A percentile compares a stretch with the other conserved stretches of the same genome.
Evolutionary conservation across 2,329 filamentous ascomycete genomes (phyloP).

Genomic region (Stemphylium beticola): DNA sequence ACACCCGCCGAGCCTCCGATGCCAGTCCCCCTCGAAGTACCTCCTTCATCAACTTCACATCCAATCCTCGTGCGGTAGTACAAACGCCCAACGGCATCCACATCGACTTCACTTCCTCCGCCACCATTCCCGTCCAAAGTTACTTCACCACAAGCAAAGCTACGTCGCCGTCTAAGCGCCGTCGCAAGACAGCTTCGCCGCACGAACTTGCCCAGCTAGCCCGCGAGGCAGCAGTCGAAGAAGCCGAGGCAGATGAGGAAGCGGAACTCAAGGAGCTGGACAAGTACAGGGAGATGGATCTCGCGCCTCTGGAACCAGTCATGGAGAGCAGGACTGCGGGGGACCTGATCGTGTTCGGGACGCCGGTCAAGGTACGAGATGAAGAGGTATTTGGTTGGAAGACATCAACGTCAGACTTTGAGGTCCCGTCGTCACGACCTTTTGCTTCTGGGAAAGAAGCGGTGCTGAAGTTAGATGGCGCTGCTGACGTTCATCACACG

Average conservation of each 20-base stretch:
- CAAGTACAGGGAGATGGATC: slow-evolving; percentile 26
- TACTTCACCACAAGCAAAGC: too few species aligned
- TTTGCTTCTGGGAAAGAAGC: neutral
- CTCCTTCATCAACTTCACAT: neutral
- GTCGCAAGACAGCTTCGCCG: neutral
- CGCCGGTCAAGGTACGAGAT: slow-evolving; percentile 3
- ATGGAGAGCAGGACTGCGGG: slow-evolving; percentile 19
- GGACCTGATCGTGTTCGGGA: slow-evolving; percentile 22
- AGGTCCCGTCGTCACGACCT: neutral
- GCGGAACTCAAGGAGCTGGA: slow-evolving; percentile 9
- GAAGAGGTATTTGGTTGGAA: neutral
- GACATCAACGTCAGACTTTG: neutral
- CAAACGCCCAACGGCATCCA: slow-evolving; percentile 6
- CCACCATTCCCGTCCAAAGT: too few species aligned
- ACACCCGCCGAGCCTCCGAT: slow-evolving; percentile 1
- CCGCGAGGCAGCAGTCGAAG: slow-evolving; percentile 13
- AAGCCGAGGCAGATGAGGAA: slow-evolving; percentile 12
- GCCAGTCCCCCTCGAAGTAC: neutral
- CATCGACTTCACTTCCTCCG: slow-evolving; percentile 7
- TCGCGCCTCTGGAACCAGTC: slow-evolving; percentile 29
- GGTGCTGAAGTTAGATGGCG: neutral
- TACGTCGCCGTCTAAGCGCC: too few species aligned
- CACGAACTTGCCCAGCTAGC: slow-evolving; percentile 2
- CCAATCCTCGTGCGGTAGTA: neutral
- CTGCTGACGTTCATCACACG: neutral